These are phyloP conservation scores for Cronartium ribicola DNA, from an alignment of 1,284 basidiomycete genomes.

Conservation along the genomic window DNA sequence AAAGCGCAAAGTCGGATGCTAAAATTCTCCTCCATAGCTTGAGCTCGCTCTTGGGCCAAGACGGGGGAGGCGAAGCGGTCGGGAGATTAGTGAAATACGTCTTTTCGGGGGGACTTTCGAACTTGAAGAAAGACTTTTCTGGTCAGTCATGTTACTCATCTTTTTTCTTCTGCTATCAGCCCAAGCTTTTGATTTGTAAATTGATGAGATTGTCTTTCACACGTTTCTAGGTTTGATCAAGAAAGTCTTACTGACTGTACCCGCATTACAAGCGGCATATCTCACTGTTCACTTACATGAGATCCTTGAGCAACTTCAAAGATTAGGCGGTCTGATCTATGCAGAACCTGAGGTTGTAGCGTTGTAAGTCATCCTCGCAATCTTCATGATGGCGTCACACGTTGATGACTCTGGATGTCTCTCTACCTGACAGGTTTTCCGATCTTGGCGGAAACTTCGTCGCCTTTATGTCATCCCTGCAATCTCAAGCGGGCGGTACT, in stretches of 20 bases:
- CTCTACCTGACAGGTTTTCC: slow-evolving; percentile 13
- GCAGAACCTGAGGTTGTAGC: slow-evolving; percentile 25
- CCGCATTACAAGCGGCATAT: slow-evolving; percentile 33
- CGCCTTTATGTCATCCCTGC: slow-evolving; percentile 3
- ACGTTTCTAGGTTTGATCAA: slow-evolving; percentile 2
- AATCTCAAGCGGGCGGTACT: neutral
- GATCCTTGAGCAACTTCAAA: slow-evolving; percentile 28
- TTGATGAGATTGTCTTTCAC: neutral
- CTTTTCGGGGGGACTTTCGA: slow-evolving; percentile 15
- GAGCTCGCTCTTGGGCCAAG: slow-evolving; percentile 31
- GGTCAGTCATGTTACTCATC: slow-evolving; percentile 10
- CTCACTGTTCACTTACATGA: slow-evolving; percentile 32
- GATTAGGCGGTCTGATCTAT: slow-evolving; percentile 18
- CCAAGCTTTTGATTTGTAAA: neutral
- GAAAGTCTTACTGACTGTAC: slow-evolving; percentile 18
- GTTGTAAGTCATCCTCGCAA: slow-evolving; percentile 2
- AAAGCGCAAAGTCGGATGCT: slow-evolving; percentile 16
- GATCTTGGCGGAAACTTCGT: slow-evolving; percentile 4
- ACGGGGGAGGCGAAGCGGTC: slow-evolving; percentile 36
- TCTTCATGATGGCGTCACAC: too few species aligned
- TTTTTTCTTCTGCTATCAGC: neutral
- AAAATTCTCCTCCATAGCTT: slow-evolving; percentile 30
- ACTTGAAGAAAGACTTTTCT: slow-evolving; percentile 17
- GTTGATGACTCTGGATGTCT: neutral
- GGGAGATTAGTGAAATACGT: slow-evolving; percentile 18